Evolutionary conservation across 352 stramenopile genomes (phyloP), one percentile per base, ranked within the genome.

Genomic region (Pythium dissotocum): DNA sequence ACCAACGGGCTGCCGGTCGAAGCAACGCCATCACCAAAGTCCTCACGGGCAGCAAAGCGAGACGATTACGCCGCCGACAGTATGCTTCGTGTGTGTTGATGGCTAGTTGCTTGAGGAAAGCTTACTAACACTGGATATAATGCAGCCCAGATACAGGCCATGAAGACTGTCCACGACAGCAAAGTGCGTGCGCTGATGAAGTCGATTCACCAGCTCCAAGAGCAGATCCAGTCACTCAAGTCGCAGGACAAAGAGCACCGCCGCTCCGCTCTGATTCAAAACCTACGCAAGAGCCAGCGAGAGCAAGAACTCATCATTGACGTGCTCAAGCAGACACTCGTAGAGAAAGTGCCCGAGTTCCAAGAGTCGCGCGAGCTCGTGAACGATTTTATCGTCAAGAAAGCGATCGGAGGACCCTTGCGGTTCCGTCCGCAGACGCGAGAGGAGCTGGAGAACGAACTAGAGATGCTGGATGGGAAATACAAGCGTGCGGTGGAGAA

Each of bases 351-450:
- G 1, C 73, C 77, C 0, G 84, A 91, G 67, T 93, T 93, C 53
- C 71, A 88, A 35, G 76, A 88, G 26, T 89, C 79, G 1, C 59
- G 76, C 8, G 79, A 78, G 6, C 61, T 86, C 21, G 86, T 95
- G 0, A 96, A 97, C 61, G 87, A 96, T n/a, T 93, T 94, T 26
- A 77, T 97, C 18, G 71, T 94, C 9, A 91, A 93, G 51, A 94
- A 94, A 65, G 77, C 80, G 6, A 69, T 93, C 12, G 87, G 90
- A 24, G 89, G 75, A 6, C 87, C 85, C 13, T 71, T 93, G 63
- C 81, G 89, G 6, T 96, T 97, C 58, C 83, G 90, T 7, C 87
- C 90, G 0, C 95, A 93, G 72, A 88, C 80, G 0, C 72, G 90
- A 6, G 90, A 97, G 67, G 89, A 97, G 71, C 78, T 97, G 7